Evolutionary conservation across 2,329 filamentous ascomycete genomes (phyloP).

Genomic region (Paracoccidioides lutzii): DNA sequence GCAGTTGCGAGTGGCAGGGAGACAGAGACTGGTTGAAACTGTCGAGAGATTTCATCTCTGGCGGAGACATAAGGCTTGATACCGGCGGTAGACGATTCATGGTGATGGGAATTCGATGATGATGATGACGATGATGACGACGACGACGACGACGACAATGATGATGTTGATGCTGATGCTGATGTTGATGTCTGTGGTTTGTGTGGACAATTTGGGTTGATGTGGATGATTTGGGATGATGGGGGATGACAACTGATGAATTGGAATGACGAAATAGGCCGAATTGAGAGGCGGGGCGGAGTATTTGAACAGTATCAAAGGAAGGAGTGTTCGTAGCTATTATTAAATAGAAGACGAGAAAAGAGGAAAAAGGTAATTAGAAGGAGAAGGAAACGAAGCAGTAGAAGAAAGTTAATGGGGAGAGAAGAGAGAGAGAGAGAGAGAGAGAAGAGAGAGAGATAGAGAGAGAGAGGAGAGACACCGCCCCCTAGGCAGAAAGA

Average conservation of each 20-base stretch:
- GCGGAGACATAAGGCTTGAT: constrained; percentile 35
- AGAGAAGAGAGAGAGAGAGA: background rate
- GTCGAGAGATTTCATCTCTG: constrained; percentile 39
- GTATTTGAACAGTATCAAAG: background rate
- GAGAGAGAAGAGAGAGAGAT: background rate
- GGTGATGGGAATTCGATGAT: constrained; percentile 16
- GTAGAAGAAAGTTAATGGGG: too few relatives aligned
- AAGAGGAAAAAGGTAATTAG: constrained; percentile 4
- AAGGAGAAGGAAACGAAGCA: background rate
- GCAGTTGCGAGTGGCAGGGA: constrained; percentile 16
- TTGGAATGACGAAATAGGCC: background rate
- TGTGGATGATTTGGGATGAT: background rate
- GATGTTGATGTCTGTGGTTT: too few relatives aligned
- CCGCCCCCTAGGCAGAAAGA: background rate
- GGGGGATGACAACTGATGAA: background rate
- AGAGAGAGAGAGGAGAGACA: background rate
- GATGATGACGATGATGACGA: constrained; percentile 15
- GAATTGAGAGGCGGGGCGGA: background rate
- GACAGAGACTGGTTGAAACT: constrained; percentile 24
- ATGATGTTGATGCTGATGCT: too few relatives aligned
- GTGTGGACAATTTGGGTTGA: background rate
- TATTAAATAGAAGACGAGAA: constrained; percentile 1
- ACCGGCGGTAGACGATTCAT: constrained; percentile 34
- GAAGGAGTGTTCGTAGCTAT: background rate
- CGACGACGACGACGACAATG: constrained; percentile 3